Evolutionary conservation across 2,329 filamentous ascomycete genomes (phyloP).

Genomic region (Aspergillus udagawae): DNA sequence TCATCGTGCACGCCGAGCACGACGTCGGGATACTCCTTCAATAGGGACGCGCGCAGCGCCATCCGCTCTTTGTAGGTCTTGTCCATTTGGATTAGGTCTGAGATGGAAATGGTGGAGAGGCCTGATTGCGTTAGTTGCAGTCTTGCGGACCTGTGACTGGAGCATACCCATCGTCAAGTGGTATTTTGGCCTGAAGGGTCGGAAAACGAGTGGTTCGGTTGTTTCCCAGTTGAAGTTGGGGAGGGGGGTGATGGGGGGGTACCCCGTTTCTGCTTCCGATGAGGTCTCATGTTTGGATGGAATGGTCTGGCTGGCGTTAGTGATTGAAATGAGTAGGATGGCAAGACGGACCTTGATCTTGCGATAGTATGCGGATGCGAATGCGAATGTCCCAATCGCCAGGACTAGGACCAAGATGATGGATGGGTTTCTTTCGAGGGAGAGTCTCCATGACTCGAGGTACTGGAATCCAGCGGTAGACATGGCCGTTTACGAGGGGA

Average conservation of each 20-base stretch:
- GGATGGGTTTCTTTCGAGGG: conserved; percentile 4
- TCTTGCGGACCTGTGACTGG: background rate
- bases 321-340: background rate
- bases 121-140: conserved; percentile 32
- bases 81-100: conserved; percentile 57
- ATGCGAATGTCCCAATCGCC: conserved; percentile 4
- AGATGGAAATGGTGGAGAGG: conserved; percentile 49
- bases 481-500: background rate
- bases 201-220: conserved; percentile 50
- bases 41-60: conserved; percentile 45
- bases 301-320: background rate
- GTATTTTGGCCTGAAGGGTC: conserved; percentile 59
- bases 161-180: conserved; percentile 60
- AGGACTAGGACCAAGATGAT: conserved; percentile 2
- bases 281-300: background rate
- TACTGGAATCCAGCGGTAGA: background rate
- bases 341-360: background rate
- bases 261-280: background rate
- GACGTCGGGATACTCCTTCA: conserved; percentile 41
- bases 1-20: conserved; percentile 37
- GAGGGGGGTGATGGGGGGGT: conserved; percentile 39
- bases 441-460: background rate
- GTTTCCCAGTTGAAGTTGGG: conserved; percentile 48
- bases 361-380: conserved; percentile 8
- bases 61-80: conserved; percentile 55